These are phyloP conservation scores for Diaporthe sp. DNA, from an alignment of 2,329 filamentous ascomycete species.

Conservation along the genomic window DNA sequence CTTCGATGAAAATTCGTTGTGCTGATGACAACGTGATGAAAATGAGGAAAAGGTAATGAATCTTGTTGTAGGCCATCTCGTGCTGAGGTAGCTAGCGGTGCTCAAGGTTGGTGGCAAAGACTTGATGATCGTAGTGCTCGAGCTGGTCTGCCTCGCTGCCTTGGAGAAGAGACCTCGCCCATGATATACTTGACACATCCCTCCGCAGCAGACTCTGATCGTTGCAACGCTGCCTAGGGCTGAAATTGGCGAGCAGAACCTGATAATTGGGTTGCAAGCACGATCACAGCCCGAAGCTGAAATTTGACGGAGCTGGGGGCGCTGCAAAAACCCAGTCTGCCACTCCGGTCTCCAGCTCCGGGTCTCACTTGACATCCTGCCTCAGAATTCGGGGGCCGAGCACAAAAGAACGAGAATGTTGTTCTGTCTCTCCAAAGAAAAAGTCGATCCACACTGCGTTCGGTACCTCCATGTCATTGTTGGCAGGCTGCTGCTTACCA, in stretches of 20 bases:
- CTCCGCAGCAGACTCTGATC: not conserved
- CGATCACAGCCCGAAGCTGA: not conserved
- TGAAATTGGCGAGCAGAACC: not conserved
- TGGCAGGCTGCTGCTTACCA: not conserved
- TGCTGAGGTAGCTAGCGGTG: not conserved
- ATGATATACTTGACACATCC: not conserved
- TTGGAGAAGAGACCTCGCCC: not conserved
- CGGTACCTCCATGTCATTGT: not conserved
- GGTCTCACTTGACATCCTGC: not conserved
- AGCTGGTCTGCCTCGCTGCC: not conserved
- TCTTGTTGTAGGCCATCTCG: not conserved
- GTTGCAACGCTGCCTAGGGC: not conserved
- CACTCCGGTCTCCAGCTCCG: not conserved
- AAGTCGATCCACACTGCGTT: not conserved
- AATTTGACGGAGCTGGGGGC: not conserved
- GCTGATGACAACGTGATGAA: not conserved
- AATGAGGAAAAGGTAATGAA: not conserved
- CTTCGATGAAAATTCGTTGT: conserved; percentile 11
- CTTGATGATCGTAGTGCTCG: not conserved
- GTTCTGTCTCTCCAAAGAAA: not conserved
- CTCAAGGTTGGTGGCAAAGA: not conserved
- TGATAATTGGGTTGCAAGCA: not conserved
- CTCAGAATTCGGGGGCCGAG: not conserved
- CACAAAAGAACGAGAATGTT: not conserved
- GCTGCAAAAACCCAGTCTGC: not conserved